Evolutionary conservation across 108 stramenopile genomes (phyloP), one percentile per base, ranked within the genome.

Genomic region (Fistulifera solaris): DNA sequence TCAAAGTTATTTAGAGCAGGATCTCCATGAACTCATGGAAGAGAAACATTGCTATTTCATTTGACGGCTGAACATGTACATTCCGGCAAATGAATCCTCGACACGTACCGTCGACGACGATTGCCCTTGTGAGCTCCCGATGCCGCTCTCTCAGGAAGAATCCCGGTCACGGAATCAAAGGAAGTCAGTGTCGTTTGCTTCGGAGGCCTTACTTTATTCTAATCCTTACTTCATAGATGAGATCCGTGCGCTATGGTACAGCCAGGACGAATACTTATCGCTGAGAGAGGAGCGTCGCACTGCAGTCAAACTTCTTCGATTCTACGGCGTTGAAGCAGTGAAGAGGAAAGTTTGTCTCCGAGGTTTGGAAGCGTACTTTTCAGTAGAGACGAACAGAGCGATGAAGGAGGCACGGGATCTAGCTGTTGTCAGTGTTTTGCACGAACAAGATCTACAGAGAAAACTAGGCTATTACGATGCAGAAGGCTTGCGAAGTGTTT

Each of bases 361-460:
- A n/a, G 50, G 50, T 6, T 12, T 51, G 6, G 50, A 51, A 27
- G 21, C 50, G n/a, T 51, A 51, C 50, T 51, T 51, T 51, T 27
- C 25, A 6, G 2, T 51, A 28, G 25, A 27, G 6, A 27, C 27
- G 5, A 51, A 51, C 50, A 51, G 4, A 28, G 21, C 50, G 6
- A 51, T 23, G 21, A 51, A 51, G 22, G 27, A 22, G n/a, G 50
- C 50, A 27, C 3, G 50, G 7, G 27, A 28, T 3, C 2, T 12
- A 22, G 50, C 22, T 4, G 8, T 8, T 3, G 5, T 4, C 5
- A 28, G 6, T n/a, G 50, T 51, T 4, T 51, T 51, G 3, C 19
- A 16, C 2, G 50, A 51, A 51, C 50, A 51, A 27, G 11, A 21
- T 6, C 5, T 16, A n/a, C 50, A 51, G 26, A 6, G 50, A 7